These are phyloP conservation scores for Dioszegia aurantiaca DNA, from an alignment of 768 basidiomycete species.

Conservation along the genomic window DNA sequence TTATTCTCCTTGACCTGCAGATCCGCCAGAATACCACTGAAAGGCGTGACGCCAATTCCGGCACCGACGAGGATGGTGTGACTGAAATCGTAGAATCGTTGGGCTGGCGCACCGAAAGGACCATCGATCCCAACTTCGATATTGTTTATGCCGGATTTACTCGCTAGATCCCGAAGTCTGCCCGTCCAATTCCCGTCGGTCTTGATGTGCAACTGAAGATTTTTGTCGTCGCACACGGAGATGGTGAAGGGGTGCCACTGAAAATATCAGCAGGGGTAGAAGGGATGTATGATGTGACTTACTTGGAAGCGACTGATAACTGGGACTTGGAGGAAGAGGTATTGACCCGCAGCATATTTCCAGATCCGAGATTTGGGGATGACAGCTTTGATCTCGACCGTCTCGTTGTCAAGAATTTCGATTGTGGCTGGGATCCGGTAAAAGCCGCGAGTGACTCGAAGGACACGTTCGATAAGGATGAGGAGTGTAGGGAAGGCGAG, in stretches of 20 bases:
- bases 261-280: too few species aligned
- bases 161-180: slow-evolving; percentile 12
- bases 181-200: slow-evolving; percentile 31
- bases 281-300: too few species aligned
- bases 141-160: background rate
- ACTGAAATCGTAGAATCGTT: slow-evolving; percentile 31
- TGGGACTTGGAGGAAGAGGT: slow-evolving; percentile 26
- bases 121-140: slow-evolving; percentile 27
- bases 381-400: slow-evolving; percentile 19
- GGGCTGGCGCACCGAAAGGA: slow-evolving; percentile 31
- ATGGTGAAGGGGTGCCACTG: slow-evolving; percentile 32
- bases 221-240: slow-evolving; percentile 16
- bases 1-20: slow-evolving; percentile 22
- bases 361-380: slow-evolving; percentile 11
- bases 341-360: slow-evolving; percentile 29
- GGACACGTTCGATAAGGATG: slow-evolving; percentile 22
- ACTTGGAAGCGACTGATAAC: slow-evolving; percentile 12
- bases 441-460: slow-evolving; percentile 19
- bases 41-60: slow-evolving; percentile 32
- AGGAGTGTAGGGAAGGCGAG: slow-evolving; percentile 30
- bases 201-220: slow-evolving; percentile 29
- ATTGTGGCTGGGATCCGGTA: slow-evolving; percentile 17
- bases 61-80: slow-evolving; percentile 29
- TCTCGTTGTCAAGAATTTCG: slow-evolving; percentile 20
- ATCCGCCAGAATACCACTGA: slow-evolving; percentile 31